Evolutionary conservation across 2,329 filamentous ascomycete genomes (phyloP).

Genomic region (Calonectria multiphialidica): DNA sequence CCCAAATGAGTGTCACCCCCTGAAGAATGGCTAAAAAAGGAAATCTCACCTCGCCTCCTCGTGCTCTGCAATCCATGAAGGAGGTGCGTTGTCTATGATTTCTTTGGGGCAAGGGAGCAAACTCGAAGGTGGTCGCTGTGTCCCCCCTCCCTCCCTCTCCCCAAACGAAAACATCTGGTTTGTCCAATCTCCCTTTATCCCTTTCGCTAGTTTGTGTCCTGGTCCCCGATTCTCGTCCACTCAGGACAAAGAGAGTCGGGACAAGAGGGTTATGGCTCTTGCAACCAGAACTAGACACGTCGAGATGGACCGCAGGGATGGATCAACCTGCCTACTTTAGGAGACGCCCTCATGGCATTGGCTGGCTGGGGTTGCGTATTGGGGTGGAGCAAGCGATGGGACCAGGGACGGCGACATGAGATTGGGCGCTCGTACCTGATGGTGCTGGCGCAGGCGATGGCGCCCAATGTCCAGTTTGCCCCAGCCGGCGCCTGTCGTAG

Average conservation of each 20-base stretch:
- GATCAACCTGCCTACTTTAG: slow-evolving; percentile 13
- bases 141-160: no score
- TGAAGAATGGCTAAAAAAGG: slow-evolving; percentile 9
- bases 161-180: neutral
- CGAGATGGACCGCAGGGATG: slow-evolving; percentile 1
- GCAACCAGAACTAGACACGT: neutral
- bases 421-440: slow-evolving; percentile 13
- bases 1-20: neutral
- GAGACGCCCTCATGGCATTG: slow-evolving; percentile 8
- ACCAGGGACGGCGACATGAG: slow-evolving; percentile 16
- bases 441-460: slow-evolving; percentile 12
- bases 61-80: neutral
- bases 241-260: neutral
- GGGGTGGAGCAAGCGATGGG: slow-evolving; percentile 9
- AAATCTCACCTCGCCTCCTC: neutral
- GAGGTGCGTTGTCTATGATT: neutral
- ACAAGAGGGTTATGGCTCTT: neutral
- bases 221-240: neutral
- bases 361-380: slow-evolving; percentile 11
- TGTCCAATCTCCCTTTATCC: neutral
- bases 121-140: neutral
- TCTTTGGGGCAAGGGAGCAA: neutral
- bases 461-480: slow-evolving; percentile 5
- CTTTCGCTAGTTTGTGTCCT: neutral
- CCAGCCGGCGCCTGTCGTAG: neutral